Evolutionary conservation across 371 early-diverging fungal genomes (phyloP).

Genomic region (Lichtheimia ornata): DNA sequence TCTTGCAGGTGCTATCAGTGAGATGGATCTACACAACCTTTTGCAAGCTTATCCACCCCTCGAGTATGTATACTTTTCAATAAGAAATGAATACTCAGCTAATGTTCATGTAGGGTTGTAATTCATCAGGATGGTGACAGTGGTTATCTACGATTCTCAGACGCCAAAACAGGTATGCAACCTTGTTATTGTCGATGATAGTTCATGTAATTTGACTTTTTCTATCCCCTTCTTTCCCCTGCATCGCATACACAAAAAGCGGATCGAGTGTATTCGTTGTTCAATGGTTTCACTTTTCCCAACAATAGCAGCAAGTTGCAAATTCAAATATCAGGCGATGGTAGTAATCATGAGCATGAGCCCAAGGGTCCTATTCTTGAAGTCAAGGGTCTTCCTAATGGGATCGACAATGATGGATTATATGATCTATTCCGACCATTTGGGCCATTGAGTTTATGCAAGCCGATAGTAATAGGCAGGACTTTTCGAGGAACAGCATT

Average conservation of each 20-base stretch:
- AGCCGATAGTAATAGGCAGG: slow-evolving; percentile 25
- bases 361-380: slow-evolving; percentile 31
- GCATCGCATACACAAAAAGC: slow-evolving; percentile 8
- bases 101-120: slow-evolving; percentile 4
- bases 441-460: slow-evolving; percentile 42
- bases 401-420: slow-evolving; percentile 27
- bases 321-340: slow-evolving; percentile 20
- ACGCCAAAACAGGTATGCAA: slow-evolving; percentile 20
- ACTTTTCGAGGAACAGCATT: slow-evolving; percentile 31
- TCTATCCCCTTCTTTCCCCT: not conserved
- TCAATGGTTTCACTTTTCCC: slow-evolving; percentile 28
- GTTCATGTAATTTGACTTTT: not conserved
- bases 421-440: slow-evolving; percentile 40
- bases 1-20: slow-evolving; percentile 31
- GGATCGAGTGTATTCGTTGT: slow-evolving; percentile 24
- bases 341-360: slow-evolving; percentile 14
- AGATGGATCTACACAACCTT: slow-evolving; percentile 38
- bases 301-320: slow-evolving; percentile 22
- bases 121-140: slow-evolving; percentile 15
- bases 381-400: slow-evolving; percentile 29
- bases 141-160: slow-evolving; percentile 20
- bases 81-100: not conserved
- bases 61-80: slow-evolving; percentile 30
- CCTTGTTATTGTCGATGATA: not conserved
- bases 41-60: slow-evolving; percentile 44